Percentiles rank a stretch among this genome's conserved stretches.
These are phyloP conservation scores for Lichenothelia convexa DNA, from an alignment of 495 filamentous ascomycete genomes.

Conservation along the genomic window DNA sequence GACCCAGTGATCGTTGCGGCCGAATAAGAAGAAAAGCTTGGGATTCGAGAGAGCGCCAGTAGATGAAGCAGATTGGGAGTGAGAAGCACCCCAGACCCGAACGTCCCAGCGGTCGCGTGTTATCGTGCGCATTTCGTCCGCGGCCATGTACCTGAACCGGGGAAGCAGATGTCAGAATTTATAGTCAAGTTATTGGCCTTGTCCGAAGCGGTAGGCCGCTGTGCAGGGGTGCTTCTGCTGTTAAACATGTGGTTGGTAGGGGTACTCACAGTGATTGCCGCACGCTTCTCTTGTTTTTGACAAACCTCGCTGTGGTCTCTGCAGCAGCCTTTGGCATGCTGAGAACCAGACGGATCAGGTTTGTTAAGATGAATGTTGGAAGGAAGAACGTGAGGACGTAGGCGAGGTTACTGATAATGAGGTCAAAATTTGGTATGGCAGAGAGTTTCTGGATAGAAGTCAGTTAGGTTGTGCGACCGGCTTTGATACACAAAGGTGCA, in stretches of 20 bases:
- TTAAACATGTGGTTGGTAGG: conserved; percentile 16
- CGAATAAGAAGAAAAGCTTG: conserved; percentile 67
- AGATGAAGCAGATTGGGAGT: no score
- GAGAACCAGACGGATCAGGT: conserved; percentile 22
- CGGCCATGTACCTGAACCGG: conserved; percentile 35
- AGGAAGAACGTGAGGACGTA: conserved; percentile 6
- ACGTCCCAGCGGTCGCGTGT: conserved; percentile 59
- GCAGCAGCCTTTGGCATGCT: conserved; percentile 38
- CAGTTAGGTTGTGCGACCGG: no score
- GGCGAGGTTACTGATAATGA: conserved; percentile 3
- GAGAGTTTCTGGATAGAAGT: conserved; percentile 4
- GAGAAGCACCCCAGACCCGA: conserved; percentile 58
- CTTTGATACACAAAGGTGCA: no score
- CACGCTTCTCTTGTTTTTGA: conserved; percentile 19
- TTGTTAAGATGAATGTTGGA: conserved; percentile 1
- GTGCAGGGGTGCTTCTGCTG: neutral
- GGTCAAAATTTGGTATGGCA: conserved; percentile 1
- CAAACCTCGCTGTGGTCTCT: conserved; percentile 40
- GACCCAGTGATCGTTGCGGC: conserved; percentile 63
- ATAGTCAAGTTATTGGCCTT: no score
- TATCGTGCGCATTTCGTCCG: conserved; percentile 62
- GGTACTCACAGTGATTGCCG: conserved; percentile 34
- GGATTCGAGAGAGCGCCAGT: conserved; percentile 14
- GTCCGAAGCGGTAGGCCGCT: no score
- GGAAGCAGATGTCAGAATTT: conserved; percentile 1